A percentile compares a stretch with the other conserved stretches of the same genome.
Evolutionary conservation across 2,329 filamentous ascomycete genomes (phyloP).

Genomic region (Helotiales sp.): DNA sequence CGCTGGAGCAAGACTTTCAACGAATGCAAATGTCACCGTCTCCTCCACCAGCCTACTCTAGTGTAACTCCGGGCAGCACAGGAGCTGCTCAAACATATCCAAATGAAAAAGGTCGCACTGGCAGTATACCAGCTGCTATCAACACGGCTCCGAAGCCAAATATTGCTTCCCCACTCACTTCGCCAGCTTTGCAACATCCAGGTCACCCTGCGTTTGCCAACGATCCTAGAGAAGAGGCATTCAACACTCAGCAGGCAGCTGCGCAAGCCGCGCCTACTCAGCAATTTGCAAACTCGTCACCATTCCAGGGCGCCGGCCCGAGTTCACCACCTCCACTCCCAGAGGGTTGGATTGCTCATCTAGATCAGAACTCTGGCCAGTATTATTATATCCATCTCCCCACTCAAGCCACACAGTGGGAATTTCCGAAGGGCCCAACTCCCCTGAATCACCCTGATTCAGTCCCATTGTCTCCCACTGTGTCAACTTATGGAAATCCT

Average conservation of each 20-base stretch:
- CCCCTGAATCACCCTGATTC: constrained; percentile 79
- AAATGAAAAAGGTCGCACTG: constrained; percentile 66
- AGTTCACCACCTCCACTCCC: constrained; percentile 90
- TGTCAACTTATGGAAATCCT: constrained; percentile 75
- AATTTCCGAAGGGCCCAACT: constrained; percentile 95
- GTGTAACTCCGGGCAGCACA: constrained; percentile 61
- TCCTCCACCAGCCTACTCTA: constrained; percentile 95
- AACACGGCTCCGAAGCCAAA: constrained; percentile 39
- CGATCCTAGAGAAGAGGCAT: constrained; percentile 62
- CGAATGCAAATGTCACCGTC: constrained; percentile 80
- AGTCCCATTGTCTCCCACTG: constrained; percentile 78
- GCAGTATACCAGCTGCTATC: constrained; percentile 37
- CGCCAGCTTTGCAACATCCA: constrained; percentile 54
- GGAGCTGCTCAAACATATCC: constrained; percentile 65
- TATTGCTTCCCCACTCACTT: constrained; percentile 46
- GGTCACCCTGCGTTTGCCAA: constrained; percentile 92
- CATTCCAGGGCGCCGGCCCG: constrained; percentile 60
- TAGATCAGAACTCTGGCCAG: constrained; percentile 93
- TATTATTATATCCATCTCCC: constrained; percentile 99
- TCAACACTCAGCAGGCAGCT: constrained; percentile 37
- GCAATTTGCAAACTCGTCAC: constrained; percentile 45
- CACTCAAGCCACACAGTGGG: constrained; percentile 96
- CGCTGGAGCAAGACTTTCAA: constrained; percentile 86
- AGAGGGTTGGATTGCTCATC: constrained; percentile 97
- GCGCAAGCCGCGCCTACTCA: constrained; percentile 33